phyloP scores from a whole-genome alignment of 2,329 filamentous ascomycete species.

The Colletotrichum gigasporum region DNA sequence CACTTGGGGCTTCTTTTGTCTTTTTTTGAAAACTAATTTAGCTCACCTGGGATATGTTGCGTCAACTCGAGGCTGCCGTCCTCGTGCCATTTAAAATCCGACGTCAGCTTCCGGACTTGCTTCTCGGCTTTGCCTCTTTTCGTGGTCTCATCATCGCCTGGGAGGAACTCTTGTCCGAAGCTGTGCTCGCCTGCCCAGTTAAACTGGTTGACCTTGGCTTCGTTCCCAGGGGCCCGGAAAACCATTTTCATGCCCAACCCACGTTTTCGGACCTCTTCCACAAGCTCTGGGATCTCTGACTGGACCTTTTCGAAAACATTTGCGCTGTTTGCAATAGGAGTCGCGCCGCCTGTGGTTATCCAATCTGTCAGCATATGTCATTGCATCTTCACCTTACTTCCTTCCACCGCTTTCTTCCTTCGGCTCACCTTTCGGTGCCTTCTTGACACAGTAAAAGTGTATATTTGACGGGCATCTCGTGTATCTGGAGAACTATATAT shows the following conservation, averaged over 20 bases:
- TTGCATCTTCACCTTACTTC: no score
- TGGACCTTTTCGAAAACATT: conserved; percentile 27
- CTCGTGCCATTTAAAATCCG: conserved; percentile 27
- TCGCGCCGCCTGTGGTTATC: conserved; percentile 23
- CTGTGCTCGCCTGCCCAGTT: conserved; percentile 34
- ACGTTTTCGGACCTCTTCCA: conserved; percentile 27
- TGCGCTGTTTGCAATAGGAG: conserved; percentile 27
- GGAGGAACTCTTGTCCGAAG: conserved; percentile 41
- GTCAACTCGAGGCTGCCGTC: conserved; percentile 31
- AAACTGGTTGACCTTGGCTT: conserved; percentile 32
- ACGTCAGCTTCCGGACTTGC: conserved; percentile 29
- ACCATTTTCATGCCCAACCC: conserved; percentile 35
- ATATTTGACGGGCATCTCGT: conserved; percentile 32
- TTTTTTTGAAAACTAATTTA: no score
- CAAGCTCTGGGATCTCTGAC: conserved; percentile 30
- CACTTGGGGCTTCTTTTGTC: no score
- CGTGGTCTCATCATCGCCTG: conserved; percentile 27
- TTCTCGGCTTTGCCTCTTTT: conserved; percentile 25
- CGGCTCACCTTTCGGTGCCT: conserved; percentile 6
- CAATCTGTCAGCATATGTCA: background rate
- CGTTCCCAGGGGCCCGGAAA: conserved; percentile 32
- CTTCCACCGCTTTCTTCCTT: no score
- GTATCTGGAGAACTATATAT: conserved; percentile 30
- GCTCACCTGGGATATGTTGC: conserved; percentile 31
- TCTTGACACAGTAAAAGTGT: conserved; percentile 33